These are phyloP conservation scores for Clitopilus passeckerianus DNA, from an alignment of 768 basidiomycete species.

Conservation along the genomic window DNA sequence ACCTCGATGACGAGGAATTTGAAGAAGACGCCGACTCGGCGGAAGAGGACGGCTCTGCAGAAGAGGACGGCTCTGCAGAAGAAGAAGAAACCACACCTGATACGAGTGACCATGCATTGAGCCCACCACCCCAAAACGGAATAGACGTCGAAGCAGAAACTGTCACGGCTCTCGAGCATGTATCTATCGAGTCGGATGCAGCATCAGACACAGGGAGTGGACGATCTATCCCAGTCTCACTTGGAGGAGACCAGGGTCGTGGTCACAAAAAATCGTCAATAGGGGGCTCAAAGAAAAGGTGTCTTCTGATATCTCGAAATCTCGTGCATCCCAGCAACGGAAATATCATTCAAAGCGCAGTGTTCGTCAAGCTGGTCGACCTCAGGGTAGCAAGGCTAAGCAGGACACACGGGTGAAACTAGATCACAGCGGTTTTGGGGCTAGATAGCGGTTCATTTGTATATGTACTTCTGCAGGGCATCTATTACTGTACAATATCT, in stretches of 20 bases:
- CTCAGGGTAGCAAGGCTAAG: constrained; percentile 84
- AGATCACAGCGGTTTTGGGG: constrained; percentile 60
- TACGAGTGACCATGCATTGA: background rate
- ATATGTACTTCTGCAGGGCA: background rate
- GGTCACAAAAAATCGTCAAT: constrained; percentile 33
- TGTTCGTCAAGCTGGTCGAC: constrained; percentile 55
- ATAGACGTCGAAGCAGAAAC: background rate
- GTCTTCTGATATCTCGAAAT: constrained; percentile 52
- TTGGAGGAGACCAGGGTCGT: constrained; percentile 27
- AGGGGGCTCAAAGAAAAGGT: constrained; percentile 52
- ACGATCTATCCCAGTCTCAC: constrained; percentile 25
- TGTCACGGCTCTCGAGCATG: background rate
- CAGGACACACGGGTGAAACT: constrained; percentile 63
- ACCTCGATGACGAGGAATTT: constrained; percentile 11
- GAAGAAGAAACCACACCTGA: background rate
- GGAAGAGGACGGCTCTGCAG: background rate
- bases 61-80: no score
- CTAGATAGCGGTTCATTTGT: constrained; percentile 16
- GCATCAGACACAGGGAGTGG: constrained; percentile 14
- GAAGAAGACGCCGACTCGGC: constrained; percentile 22
- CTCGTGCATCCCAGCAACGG: constrained; percentile 56
- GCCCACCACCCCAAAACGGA: background rate
- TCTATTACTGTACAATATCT: no score
- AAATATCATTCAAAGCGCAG: constrained; percentile 79
- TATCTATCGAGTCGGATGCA: background rate